These are phyloP conservation scores for Mycosarcoma mackinlayi DNA, from an alignment of 1,284 basidiomycete genomes.

Conservation along the genomic window DNA sequence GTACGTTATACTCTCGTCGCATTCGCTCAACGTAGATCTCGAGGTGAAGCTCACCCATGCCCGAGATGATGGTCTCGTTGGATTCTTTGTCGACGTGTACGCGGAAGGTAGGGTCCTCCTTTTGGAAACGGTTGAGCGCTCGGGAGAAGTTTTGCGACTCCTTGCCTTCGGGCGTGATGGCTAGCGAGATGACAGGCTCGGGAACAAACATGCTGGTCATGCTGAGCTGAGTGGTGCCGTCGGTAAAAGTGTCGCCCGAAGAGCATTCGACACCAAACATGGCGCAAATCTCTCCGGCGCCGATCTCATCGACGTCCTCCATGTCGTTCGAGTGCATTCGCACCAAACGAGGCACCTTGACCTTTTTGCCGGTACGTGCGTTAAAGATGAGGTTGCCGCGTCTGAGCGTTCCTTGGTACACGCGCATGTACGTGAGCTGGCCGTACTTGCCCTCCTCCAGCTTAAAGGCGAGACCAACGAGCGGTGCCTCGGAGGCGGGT, in stretches of 20 bases:
- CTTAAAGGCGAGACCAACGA: constrained; percentile 97
- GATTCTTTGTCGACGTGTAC: constrained; percentile 94
- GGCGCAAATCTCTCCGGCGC: constrained; percentile 99
- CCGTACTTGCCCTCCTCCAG: constrained; percentile 97
- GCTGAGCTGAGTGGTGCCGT: constrained; percentile 64
- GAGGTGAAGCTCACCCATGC: constrained; percentile 98
- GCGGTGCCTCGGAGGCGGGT: constrained; percentile 75
- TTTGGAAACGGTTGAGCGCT: constrained; percentile 96
- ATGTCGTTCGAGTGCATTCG: constrained; percentile 99
- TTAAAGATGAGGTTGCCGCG: constrained; percentile 89
- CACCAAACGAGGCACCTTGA: constrained; percentile 97
- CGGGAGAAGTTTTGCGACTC: constrained; percentile 89
- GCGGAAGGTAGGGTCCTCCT: constrained; percentile 98
- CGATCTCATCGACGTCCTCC: constrained; percentile 95
- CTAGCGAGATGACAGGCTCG: constrained; percentile 95
- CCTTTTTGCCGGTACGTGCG: constrained; percentile 93
- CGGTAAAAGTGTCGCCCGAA: constrained; percentile 95
- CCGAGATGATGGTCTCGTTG: constrained; percentile 99
- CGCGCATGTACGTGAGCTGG: constrained; percentile 98
- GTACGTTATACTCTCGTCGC: constrained; percentile 95
- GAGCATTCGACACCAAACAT: constrained; percentile 99
- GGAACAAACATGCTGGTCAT: constrained; percentile 98
- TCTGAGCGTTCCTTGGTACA: constrained; percentile 93
- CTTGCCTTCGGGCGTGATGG: constrained; percentile 89
- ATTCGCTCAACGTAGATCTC: constrained; percentile 99